A percentile compares a stretch with the other conserved stretches of the same genome.
Conservation (phyloP, 2,329 filamentous ascomycete genomes). For the Septoria petroselini region DNA sequence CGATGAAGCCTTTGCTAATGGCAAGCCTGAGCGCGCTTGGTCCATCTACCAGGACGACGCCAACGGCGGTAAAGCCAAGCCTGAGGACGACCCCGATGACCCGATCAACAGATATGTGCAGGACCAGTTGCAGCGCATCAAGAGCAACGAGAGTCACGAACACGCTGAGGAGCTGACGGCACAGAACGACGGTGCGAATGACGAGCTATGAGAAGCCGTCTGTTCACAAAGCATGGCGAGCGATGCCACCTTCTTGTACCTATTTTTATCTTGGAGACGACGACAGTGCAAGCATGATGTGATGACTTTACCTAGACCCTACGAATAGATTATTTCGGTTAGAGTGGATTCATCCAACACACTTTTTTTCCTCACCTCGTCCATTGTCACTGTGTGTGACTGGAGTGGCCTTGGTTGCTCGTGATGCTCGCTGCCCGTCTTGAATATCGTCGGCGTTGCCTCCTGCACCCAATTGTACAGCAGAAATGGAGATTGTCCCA, state of each 20-base stretch:
- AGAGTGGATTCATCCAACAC: too few relatives aligned
- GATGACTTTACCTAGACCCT: too few relatives aligned
- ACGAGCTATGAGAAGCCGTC: conserved; percentile 9
- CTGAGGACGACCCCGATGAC: conserved; percentile 42
- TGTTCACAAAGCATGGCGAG: background rate
- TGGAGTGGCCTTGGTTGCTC: too few relatives aligned
- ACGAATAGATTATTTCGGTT: too few relatives aligned
- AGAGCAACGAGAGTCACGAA: conserved; percentile 54
- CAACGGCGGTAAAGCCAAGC: conserved; percentile 30
- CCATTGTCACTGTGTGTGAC: too few relatives aligned
- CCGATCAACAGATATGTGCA: conserved; percentile 79
- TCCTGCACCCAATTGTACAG: too few relatives aligned
- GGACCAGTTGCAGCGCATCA: conserved; percentile 73
- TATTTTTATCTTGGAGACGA: background rate
- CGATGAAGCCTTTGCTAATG: conserved; percentile 26
- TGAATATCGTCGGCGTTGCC: too few relatives aligned
- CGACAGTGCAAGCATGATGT: too few relatives aligned
- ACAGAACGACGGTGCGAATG: conserved; percentile 38
- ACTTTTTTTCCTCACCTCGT: too few relatives aligned
- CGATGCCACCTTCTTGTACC: conserved; percentile 1
- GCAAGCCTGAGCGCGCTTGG: conserved; percentile 39
- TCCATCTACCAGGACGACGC: conserved; percentile 55
- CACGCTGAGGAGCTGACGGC: conserved; percentile 64
- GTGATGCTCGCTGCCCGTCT: too few relatives aligned
- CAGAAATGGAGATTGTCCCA: too few relatives aligned